Percentiles rank a stretch among this genome's conserved stretches.
Evolutionary conservation across 1,139 yeast genomes (phyloP).

Genomic region (Meyerozyma guilliermondii): DNA sequence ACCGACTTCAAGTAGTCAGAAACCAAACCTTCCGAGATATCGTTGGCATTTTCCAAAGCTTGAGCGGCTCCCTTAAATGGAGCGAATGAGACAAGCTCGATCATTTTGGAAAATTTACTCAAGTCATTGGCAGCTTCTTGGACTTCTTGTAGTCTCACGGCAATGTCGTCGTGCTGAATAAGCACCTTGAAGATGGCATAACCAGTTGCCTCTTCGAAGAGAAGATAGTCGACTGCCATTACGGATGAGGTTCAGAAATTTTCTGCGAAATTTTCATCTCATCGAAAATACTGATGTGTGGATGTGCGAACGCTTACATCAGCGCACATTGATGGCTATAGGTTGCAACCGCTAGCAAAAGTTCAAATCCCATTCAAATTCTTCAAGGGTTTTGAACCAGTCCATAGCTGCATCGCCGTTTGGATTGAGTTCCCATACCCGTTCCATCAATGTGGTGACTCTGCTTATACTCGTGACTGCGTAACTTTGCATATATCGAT

Average conservation of each 20-base stretch:
- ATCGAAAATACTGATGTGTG: slow-evolving; percentile 2
- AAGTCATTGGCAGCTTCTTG: slow-evolving; percentile 88
- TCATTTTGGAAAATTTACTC: slow-evolving; percentile 83
- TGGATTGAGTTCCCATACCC: slow-evolving; percentile 40
- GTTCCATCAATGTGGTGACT: slow-evolving; percentile 54
- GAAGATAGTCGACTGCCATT: slow-evolving; percentile 80
- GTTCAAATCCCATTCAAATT: slow-evolving; percentile 1
- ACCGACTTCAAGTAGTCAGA: slow-evolving; percentile 88
- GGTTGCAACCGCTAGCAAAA: background rate
- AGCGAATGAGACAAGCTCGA: slow-evolving; percentile 91
- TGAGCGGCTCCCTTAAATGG: slow-evolving; percentile 99
- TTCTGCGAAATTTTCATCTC: slow-evolving; percentile 3
- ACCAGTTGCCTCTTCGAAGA: slow-evolving; percentile 98
- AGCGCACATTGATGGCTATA: background rate
- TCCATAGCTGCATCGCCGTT: slow-evolving; percentile 25
- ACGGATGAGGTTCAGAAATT: slow-evolving; percentile 4
- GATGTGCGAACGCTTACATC: background rate
- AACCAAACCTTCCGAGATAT: slow-evolving; percentile 93
- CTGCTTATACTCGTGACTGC: slow-evolving; percentile 65
- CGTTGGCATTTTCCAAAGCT: slow-evolving; percentile 97
- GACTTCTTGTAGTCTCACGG: slow-evolving; percentile 88
- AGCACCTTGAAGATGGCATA: slow-evolving; percentile 94
- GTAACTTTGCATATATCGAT: slow-evolving; percentile 53
- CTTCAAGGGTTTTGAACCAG: slow-evolving; percentile 1
- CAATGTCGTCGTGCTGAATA: slow-evolving; percentile 91